Conservation (phyloP, 2,329 filamentous ascomycete genomes). For the Talaromyces sp. region DNA sequence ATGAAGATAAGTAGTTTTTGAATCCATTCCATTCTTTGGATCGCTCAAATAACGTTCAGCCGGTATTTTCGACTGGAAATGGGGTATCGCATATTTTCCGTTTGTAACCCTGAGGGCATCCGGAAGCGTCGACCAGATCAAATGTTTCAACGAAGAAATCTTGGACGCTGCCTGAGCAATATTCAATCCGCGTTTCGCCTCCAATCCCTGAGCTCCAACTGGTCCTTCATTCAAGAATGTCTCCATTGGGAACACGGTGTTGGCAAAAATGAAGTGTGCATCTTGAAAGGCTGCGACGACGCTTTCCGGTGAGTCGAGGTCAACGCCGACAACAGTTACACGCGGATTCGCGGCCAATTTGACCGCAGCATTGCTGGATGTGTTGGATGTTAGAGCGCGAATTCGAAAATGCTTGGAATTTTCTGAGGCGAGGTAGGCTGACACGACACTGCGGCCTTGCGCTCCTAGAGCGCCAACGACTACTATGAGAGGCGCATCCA, state of each 20-base stretch:
- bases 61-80: background rate
- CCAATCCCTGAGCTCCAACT: background rate
- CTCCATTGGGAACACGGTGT: background rate
- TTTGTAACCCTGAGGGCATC: background rate
- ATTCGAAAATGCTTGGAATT: background rate
- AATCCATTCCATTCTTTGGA: background rate
- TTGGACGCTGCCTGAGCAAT: background rate
- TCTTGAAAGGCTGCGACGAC: background rate
- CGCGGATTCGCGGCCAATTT: background rate
- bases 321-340: background rate
- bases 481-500: background rate
- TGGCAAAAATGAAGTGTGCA: background rate
- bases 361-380: background rate
- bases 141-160: background rate
- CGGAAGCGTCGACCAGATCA: slow-evolving; percentile 1
- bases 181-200: background rate
- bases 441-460: background rate
- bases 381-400: background rate
- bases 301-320: background rate
- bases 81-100: background rate
- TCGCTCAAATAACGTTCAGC: background rate
- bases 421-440: background rate
- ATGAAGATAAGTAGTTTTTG: background rate
- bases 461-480: background rate
- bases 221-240: background rate